Percentiles rank a stretch among this genome's conserved stretches.
phyloP scores from a whole-genome alignment of 2,329 filamentous ascomycete species.

The Pochonia chlamydosporia region DNA sequence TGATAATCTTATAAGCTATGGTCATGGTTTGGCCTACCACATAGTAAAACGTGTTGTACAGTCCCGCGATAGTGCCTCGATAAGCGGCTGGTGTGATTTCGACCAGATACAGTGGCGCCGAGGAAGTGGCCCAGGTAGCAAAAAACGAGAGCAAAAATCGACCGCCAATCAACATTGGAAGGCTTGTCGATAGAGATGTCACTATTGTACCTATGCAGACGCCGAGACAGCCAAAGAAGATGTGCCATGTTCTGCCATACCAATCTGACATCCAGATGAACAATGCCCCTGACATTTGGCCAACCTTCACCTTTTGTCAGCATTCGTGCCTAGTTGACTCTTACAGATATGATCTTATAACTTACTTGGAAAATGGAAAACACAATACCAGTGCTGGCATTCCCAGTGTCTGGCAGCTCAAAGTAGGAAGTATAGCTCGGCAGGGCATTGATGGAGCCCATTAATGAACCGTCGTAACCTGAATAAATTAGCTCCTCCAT shows the following conservation, averaged over 20 bases:
- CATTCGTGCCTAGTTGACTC: no score
- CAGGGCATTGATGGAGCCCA: no score
- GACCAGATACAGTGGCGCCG: conserved; percentile 54
- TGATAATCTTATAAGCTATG: conserved; percentile 4
- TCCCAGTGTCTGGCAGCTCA: no score
- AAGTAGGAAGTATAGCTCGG: no score
- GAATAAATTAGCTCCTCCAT: no score
- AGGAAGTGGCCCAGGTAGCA: conserved; percentile 47
- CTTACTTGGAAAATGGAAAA: no score
- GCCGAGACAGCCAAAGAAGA: conserved; percentile 39
- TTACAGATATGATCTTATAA: no score
- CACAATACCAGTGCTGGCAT: no score
- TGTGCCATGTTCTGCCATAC: conserved; percentile 34
- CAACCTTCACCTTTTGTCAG: no score
- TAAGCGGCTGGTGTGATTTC: conserved; percentile 55
- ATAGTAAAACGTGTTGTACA: conserved; percentile 37
- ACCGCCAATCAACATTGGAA: conserved; percentile 42
- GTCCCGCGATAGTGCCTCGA: conserved; percentile 50
- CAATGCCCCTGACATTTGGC: conserved; percentile 33
- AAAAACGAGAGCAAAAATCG: conserved; percentile 45
- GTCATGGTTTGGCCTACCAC: conserved; percentile 19
- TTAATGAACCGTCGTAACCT: no score
- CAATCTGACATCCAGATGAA: conserved; percentile 37
- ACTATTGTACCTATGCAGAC: conserved; percentile 46
- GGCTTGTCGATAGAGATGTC: conserved; percentile 37